A percentile compares a stretch with the other conserved stretches of the same genome.
Conservation (phyloP, 139 green algal genomes). For the Picochlorum sp. region DNA sequence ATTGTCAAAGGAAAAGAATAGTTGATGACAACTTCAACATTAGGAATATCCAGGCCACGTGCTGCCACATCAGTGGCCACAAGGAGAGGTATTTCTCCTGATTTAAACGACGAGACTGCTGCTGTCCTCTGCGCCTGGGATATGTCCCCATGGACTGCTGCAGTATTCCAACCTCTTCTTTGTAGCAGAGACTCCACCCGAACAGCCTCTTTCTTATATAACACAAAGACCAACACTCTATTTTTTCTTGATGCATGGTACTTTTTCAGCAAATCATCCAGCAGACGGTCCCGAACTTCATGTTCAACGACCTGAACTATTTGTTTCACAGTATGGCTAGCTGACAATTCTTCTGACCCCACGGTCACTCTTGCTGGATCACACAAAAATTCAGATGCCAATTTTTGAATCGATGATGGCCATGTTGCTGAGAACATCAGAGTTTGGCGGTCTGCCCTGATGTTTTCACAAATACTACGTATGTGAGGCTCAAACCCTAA, state of each 20-base stretch:
- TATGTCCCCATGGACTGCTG: constrained; percentile 85
- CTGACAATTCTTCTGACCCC: constrained; percentile 76
- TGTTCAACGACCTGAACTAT: constrained; percentile 88
- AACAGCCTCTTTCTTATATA: constrained; percentile 96
- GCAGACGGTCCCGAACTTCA: constrained; percentile 44
- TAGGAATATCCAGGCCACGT: constrained; percentile 57
- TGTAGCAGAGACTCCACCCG: constrained; percentile 69
- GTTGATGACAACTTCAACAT: constrained; percentile 87
- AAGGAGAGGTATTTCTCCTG: constrained; percentile 42
- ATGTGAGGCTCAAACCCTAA: constrained; percentile 88
- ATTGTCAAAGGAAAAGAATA: constrained; percentile 93
- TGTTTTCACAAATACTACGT: constrained; percentile 38
- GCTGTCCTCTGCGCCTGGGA: constrained; percentile 62
- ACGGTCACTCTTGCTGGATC: constrained; percentile 63
- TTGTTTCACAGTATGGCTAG: constrained; percentile 79
- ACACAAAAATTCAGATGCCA: constrained; percentile 79
- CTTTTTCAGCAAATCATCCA: constrained; percentile 69
- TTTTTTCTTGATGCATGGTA: constrained; percentile 74
- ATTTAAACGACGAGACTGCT: constrained; percentile 80
- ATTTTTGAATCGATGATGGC: constrained; percentile 74
- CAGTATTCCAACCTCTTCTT: constrained; percentile 57
- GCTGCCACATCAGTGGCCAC: constrained; percentile 68
- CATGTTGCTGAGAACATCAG: constrained; percentile 97
- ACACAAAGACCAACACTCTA: constrained; percentile 88
- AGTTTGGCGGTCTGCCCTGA: constrained; percentile 80